Conservation (phyloP, 2,329 filamentous ascomycete genomes). For the Aspergillus chevalieri region DNA sequence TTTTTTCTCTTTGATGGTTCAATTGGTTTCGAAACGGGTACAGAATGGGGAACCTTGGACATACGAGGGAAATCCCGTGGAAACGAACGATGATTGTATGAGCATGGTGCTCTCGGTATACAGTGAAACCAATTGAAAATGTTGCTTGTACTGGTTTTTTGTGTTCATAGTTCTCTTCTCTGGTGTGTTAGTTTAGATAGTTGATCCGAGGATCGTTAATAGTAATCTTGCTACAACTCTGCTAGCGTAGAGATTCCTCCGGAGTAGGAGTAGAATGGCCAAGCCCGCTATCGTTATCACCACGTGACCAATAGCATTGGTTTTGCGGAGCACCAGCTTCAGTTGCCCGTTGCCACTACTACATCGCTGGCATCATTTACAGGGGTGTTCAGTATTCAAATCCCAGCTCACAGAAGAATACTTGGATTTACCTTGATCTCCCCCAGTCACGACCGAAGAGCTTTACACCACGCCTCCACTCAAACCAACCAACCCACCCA, state of each 20-base stretch:
- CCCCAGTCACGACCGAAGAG: no score
- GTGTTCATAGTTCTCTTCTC: neutral
- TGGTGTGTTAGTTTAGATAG: neutral
- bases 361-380: no score
- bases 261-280: no score
- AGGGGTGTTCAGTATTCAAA: no score
- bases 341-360: no score
- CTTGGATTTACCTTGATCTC: no score
- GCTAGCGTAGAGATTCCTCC: no score
- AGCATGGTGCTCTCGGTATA: conserved; percentile 10
- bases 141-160: neutral
- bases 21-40: neutral
- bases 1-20: conserved; percentile 1
- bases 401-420: no score
- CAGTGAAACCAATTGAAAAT: neutral
- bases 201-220: neutral
- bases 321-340: neutral
- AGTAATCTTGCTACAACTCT: no score
- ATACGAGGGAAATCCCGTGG: conserved; percentile 15
- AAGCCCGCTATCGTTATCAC: neutral
- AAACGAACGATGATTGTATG: conserved; percentile 11
- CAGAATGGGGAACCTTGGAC: conserved; percentile 12
- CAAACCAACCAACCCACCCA: no score
- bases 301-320: neutral
- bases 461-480: no score